Base-by-base conservation (phyloP, 2,329 filamentous ascomycete species). In the Penicillium sp. region DNA sequence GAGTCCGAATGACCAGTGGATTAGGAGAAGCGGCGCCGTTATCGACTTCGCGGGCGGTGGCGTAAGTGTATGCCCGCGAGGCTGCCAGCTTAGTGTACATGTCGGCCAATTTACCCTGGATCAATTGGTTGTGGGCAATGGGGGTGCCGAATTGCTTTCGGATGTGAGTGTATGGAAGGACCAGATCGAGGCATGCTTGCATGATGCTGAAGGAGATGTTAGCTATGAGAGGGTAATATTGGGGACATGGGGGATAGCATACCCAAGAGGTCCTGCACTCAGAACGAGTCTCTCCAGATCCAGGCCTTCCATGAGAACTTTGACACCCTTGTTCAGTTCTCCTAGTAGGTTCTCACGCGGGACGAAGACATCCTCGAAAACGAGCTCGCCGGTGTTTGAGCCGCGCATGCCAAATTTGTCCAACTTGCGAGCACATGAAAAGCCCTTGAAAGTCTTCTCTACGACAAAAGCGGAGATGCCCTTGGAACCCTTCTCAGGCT, bases 401-500 rank as follows among this genome's bases (percentile, higher is more conserved):
- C 95, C 95, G 60, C 95, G 88, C 95, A 99, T 99, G 69, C 95
- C 95, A 78, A 99, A 90, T 82, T 99, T 98, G 83, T 98, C 94
- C 19, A 98, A 88, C 80, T 98, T 98, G 65, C 92, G 86, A 7
- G 92, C 88, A 71, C 92, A 93, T 65, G 88, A 90, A 82, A 97
- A 98, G 47, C 95, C 94, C 40, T 87, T 80, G 38, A 85, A 82
- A 10, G 78, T 72, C 58, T 83, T 84, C 69, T 96, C 89, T 42
- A 98, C 91, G 37, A 99, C 85, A 80, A 98, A 97, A 8, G 94
- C 94, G 0, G 94, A 97, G 76, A 99, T 97, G 60, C 95, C 95
- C 80, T 94, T 96, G 66, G 90, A 92, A 1, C 83, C 92, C 63
- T 86, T 88, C 13, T 89, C 85, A 0, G 93, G 93, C 61, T 89